These are phyloP conservation scores for Aspergillus ibericus DNA, from an alignment of 2,329 filamentous ascomycete genomes.

Conservation along the genomic window DNA sequence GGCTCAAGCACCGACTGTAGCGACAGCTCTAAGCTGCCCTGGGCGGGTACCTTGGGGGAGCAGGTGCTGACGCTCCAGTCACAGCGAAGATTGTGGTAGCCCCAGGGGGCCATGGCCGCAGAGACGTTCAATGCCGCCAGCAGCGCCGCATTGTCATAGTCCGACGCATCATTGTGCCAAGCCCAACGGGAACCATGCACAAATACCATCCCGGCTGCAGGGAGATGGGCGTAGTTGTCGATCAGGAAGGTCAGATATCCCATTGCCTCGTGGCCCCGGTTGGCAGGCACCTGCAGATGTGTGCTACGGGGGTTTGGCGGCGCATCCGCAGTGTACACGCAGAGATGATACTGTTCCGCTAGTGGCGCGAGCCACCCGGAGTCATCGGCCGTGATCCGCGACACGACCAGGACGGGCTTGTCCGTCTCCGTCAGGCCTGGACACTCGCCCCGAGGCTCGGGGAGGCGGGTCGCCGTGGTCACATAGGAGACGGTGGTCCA, in stretches of 20 bases:
- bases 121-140: conserved; percentile 42
- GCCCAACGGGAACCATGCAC: conserved; percentile 47
- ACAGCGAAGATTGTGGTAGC: conserved; percentile 53
- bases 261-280: conserved; percentile 51
- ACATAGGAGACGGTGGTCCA: conserved; percentile 49
- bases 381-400: conserved; percentile 43
- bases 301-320: conserved; percentile 24
- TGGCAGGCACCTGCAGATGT: conserved; percentile 47
- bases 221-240: conserved; percentile 47
- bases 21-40: conserved; percentile 45
- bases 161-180: conserved; percentile 47
- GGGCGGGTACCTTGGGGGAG: conserved; percentile 32
- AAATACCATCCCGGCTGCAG: conserved; percentile 42
- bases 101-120: conserved; percentile 38
- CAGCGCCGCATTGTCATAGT: conserved; percentile 48
- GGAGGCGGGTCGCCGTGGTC: conserved; percentile 36
- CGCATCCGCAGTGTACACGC: conserved; percentile 47
- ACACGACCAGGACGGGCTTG: conserved; percentile 50
- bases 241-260: conserved; percentile 50
- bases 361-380: conserved; percentile 45
- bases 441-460: conserved; percentile 43
- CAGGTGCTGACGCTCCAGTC: conserved; percentile 52
- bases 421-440: conserved; percentile 38
- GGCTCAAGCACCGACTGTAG: conserved; percentile 42
- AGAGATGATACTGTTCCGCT: conserved; percentile 44